Evolutionary conservation across 2,329 filamentous ascomycete genomes (phyloP).

Genomic region (Conoideocrella luteorostrata): DNA sequence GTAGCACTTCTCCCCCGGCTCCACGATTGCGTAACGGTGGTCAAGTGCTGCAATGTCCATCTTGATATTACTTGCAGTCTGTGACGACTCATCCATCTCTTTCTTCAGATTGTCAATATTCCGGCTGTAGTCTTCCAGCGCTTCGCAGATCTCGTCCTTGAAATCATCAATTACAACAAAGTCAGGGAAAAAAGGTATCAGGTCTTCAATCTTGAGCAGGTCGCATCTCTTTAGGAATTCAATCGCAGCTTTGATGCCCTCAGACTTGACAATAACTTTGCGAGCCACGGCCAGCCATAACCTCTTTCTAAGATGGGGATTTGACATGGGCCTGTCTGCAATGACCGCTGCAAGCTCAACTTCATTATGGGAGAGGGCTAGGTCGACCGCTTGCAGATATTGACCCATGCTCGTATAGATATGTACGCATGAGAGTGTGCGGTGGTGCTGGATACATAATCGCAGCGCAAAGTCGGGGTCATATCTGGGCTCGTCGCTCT

Average conservation of each 20-base stretch:
- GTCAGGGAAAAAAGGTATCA: conserved; percentile 97
- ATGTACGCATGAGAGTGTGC: conserved; percentile 90
- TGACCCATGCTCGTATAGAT: conserved; percentile 97
- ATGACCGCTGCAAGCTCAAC: conserved; percentile 85
- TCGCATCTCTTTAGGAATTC: conserved; percentile 90
- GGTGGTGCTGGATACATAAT: conserved; percentile 88
- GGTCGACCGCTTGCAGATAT: conserved; percentile 85
- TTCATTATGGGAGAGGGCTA: conserved; percentile 83
- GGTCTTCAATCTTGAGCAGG: conserved; percentile 85
- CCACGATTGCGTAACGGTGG: conserved; percentile 88
- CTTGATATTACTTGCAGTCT: conserved; percentile 86
- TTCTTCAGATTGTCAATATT: conserved; percentile 83
- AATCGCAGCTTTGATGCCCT: conserved; percentile 87
- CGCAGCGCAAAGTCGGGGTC: conserved; percentile 95
- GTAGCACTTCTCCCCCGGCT: conserved; percentile 92
- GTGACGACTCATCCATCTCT: conserved; percentile 92
- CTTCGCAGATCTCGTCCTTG: conserved; percentile 94
- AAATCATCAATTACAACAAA: conserved; percentile 99
- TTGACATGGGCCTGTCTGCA: conserved; percentile 76
- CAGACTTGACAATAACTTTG: conserved; percentile 81
- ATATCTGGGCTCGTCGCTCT: conserved; percentile 79
- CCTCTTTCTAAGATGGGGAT: conserved; percentile 78
- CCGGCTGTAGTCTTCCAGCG: conserved; percentile 86
- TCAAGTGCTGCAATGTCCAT: conserved; percentile 81
- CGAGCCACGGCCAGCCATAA: conserved; percentile 93